A percentile compares a stretch with the other conserved stretches of the same genome.
Conservation (phyloP, 805 yeast species). For the Wickerhamomyces canadensis region DNA sequence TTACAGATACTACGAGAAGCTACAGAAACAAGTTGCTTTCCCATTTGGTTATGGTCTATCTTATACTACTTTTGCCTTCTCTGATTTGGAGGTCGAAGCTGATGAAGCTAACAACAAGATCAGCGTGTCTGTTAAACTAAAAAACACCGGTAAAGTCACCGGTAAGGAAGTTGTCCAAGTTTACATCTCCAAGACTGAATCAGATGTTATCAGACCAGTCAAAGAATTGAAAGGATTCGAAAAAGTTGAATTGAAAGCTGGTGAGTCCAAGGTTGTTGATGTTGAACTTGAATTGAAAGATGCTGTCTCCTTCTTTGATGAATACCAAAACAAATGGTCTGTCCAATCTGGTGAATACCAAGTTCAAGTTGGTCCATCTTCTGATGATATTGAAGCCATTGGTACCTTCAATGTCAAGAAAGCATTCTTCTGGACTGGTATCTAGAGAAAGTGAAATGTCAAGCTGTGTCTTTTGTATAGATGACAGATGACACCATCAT, state of each 20-base stretch:
- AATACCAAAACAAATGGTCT: slow-evolving; percentile 42
- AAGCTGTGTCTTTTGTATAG: too few relatives aligned
- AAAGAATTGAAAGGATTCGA: slow-evolving; percentile 58
- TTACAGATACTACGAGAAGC: slow-evolving; percentile 53
- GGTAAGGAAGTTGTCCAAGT: slow-evolving; percentile 56
- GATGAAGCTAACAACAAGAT: slow-evolving; percentile 23
- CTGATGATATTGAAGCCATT: slow-evolving; percentile 15
- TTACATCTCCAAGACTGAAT: slow-evolving; percentile 35
- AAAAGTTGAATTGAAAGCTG: slow-evolving; percentile 42
- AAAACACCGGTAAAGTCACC: slow-evolving; percentile 40
- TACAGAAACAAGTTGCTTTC: slow-evolving; percentile 41
- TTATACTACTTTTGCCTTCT: slow-evolving; percentile 44
- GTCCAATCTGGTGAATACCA: slow-evolving; percentile 45
- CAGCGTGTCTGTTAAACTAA: slow-evolving; percentile 33
- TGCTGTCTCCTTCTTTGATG: slow-evolving; percentile 50
- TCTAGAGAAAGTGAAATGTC: background rate
- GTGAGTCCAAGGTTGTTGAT: slow-evolving; percentile 33
- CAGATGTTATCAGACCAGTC: slow-evolving; percentile 39
- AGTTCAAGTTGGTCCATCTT: slow-evolving; percentile 37
- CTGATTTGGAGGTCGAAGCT: slow-evolving; percentile 29
- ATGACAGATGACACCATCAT: too few relatives aligned
- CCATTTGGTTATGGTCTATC: slow-evolving; percentile 64
- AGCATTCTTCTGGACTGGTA: background rate
- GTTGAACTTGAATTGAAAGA: slow-evolving; percentile 40
- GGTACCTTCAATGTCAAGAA: slow-evolving; percentile 1